phyloP scores from a whole-genome alignment of 495 filamentous ascomycete species.

The Cladorrhinum samala region DNA sequence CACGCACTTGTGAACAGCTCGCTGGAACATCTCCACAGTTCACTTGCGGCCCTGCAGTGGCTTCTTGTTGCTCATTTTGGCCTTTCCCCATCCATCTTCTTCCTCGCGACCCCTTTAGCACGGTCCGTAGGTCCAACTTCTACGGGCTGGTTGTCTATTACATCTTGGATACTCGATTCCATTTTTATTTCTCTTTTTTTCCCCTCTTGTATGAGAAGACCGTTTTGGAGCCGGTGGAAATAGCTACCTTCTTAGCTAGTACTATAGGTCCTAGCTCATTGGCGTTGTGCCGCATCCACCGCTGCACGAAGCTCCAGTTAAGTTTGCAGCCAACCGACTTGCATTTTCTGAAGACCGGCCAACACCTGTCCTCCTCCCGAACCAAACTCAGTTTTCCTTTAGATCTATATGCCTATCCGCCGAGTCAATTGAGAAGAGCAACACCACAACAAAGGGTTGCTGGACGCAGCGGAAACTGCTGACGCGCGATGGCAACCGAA shows the following conservation, averaged over 20 bases:
- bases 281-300: conserved; percentile 15
- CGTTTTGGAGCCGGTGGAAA: not conserved
- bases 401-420: not conserved
- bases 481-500: conserved; percentile 34
- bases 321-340: too few species aligned
- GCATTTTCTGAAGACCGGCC: too few species aligned
- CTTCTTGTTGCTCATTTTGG: conserved; percentile 2
- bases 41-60: conserved; percentile 1
- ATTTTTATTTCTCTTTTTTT: conserved; percentile 2
- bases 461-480: conserved; percentile 6
- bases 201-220: too few species aligned
- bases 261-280: not conserved
- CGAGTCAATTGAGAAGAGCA: conserved; percentile 18
- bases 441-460: conserved; percentile 11
- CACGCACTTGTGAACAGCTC: conserved; percentile 1
- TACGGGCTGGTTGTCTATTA: conserved; percentile 10
- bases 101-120: conserved; percentile 4
- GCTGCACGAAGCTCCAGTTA: too few species aligned
- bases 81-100: not conserved
- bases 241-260: not conserved
- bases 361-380: not conserved
- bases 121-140: conserved; percentile 8
- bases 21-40: not conserved
- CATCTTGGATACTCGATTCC: not conserved
- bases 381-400: not conserved